These are phyloP conservation scores for Parsonsia alboflavescens DNA, from an alignment of 257 asterid genomes.

Conservation along the genomic window DNA sequence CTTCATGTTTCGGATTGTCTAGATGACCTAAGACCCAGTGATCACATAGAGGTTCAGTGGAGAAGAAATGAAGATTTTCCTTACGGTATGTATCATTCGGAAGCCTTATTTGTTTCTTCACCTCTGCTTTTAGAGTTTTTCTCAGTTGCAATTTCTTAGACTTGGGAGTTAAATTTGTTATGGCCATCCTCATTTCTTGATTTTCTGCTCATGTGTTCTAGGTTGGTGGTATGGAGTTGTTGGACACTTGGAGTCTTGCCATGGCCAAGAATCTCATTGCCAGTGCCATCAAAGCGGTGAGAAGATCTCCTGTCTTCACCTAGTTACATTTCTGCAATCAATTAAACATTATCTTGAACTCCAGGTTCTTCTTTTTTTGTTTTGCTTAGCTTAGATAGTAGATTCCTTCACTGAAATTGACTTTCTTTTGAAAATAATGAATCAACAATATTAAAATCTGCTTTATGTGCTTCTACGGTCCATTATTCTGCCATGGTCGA, in stretches of 20 bases:
- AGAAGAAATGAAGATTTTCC: slow-evolving; percentile 72
- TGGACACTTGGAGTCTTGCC: slow-evolving; percentile 79
- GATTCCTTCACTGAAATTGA: not conserved
- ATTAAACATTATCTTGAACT: not conserved
- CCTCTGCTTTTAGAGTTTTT: not conserved
- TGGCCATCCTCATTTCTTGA: too few species aligned
- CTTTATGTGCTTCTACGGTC: not conserved
- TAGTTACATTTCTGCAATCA: not conserved
- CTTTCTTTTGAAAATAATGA: not conserved
- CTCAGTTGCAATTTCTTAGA: not conserved
- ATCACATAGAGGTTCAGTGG: slow-evolving; percentile 95
- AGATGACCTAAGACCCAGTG: slow-evolving; percentile 65
- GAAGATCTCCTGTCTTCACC: slow-evolving; percentile 3
- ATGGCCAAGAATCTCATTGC: slow-evolving; percentile 48
- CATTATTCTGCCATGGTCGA: not conserved
- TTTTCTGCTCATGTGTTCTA: slow-evolving; percentile 28
- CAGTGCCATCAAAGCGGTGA: slow-evolving; percentile 61
- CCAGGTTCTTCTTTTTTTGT: not conserved
- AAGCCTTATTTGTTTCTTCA: not conserved
- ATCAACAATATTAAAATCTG: not conserved
- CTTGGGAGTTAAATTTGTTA: not conserved
- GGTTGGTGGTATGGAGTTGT: slow-evolving; percentile 99
- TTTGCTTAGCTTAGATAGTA: too few species aligned
- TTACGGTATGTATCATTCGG: slow-evolving; percentile 44
- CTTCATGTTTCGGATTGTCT: slow-evolving; percentile 68